Percentiles rank a stretch among this genome's conserved stretches.
Evolutionary conservation across 768 basidiomycete genomes (phyloP).

Genomic region (Tricholoma furcatifolium): DNA sequence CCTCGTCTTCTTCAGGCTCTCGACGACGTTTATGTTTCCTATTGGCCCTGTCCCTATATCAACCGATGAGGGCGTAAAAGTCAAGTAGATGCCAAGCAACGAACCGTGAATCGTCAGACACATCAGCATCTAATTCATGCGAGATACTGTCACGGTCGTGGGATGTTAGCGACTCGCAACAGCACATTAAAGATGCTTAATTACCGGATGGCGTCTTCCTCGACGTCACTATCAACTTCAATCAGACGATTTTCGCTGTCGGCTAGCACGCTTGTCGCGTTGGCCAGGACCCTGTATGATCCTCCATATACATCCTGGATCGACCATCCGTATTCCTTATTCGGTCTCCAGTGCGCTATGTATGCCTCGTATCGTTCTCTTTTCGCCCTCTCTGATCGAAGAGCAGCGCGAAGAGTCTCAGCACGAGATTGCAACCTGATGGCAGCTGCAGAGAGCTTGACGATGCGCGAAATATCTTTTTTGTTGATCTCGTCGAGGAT

Average conservation of each 20-base stretch:
- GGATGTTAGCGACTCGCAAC: neutral
- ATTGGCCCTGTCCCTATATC: neutral
- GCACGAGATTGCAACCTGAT: constrained; percentile 10
- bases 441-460: constrained; percentile 4
- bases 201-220: neutral
- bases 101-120: neutral
- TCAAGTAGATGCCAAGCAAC: neutral
- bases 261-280: neutral
- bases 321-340: constrained; percentile 11
- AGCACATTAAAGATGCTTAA: neutral
- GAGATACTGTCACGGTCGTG: too few relatives aligned
- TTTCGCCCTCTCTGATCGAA: constrained; percentile 15
- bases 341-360: constrained; percentile 12
- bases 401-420: constrained; percentile 2
- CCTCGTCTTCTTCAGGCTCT: neutral
- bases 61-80: neutral
- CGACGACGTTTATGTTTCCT: neutral
- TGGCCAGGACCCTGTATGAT: constrained; percentile 2
- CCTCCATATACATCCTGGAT: constrained; percentile 20
- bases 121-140: too few relatives aligned
- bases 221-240: neutral
- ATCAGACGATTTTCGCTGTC: neutral
- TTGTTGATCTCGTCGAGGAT: constrained; percentile 9
- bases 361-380: constrained; percentile 18
- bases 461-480: constrained; percentile 7